These are phyloP conservation scores for Aphanoascus verrucosus DNA, from an alignment of 2,329 filamentous ascomycete genomes.

Conservation along the genomic window DNA sequence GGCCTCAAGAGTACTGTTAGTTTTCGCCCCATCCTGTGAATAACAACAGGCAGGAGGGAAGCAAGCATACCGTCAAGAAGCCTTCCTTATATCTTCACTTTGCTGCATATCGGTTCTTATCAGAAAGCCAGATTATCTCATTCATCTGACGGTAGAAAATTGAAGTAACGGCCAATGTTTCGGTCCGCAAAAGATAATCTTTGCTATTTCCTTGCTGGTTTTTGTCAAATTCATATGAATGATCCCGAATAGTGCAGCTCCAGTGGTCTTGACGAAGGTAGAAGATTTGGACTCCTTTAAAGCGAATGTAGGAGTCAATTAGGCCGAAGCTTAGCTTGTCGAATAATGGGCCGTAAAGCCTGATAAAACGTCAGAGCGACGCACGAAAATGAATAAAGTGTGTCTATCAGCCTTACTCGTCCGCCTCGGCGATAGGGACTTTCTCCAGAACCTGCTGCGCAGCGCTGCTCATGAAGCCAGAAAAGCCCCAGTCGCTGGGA, in stretches of 20 bases:
- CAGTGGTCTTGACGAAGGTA: too few relatives aligned
- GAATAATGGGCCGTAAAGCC: slow-evolving; percentile 11
- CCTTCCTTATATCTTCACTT: slow-evolving; percentile 13
- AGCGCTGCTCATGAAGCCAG: slow-evolving; percentile 12
- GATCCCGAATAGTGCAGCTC: too few relatives aligned
- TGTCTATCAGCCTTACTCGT: too few relatives aligned
- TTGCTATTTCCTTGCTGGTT: too few relatives aligned
- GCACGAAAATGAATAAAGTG: not conserved
- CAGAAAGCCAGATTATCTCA: slow-evolving; percentile 11
- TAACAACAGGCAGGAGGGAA: slow-evolving; percentile 4
- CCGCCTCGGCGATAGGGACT: too few relatives aligned
- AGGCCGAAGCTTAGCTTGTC: not conserved
- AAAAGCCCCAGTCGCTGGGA: slow-evolving; percentile 13
- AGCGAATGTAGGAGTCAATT: slow-evolving; percentile 1
- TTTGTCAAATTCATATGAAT: too few relatives aligned
- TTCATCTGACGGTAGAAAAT: too few relatives aligned
- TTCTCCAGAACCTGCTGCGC: slow-evolving; percentile 5
- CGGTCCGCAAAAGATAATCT: too few relatives aligned
- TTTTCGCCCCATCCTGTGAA: not conserved
- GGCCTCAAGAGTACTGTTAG: slow-evolving; percentile 3
- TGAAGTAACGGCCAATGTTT: too few relatives aligned
- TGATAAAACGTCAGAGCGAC: slow-evolving; percentile 2
- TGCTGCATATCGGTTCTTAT: slow-evolving; percentile 5
- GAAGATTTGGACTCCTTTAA: not conserved
- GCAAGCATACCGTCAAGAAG: slow-evolving; percentile 10